Evolutionary conservation across 1,139 yeast genomes (phyloP).

Genomic region (Geotrichum bryndzae): DNA sequence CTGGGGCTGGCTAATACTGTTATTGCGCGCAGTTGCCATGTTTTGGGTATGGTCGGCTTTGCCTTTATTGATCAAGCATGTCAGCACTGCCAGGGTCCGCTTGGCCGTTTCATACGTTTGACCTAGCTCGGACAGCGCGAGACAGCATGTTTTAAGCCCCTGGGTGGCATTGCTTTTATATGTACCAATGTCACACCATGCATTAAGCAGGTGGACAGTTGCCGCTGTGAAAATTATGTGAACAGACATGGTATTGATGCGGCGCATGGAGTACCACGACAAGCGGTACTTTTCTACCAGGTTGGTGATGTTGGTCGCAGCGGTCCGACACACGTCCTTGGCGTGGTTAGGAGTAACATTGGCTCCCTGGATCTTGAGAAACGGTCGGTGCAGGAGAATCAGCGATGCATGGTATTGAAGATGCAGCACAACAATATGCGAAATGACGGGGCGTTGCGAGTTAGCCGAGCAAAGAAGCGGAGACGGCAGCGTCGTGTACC

Average conservation of each 20-base stretch:
- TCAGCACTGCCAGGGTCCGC: slow-evolving; percentile 5
- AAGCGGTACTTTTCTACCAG: slow-evolving; percentile 12
- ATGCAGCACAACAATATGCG: slow-evolving; percentile 23
- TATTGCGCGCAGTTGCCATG: background rate
- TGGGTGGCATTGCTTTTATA: slow-evolving; percentile 12
- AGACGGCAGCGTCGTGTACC: slow-evolving; percentile 23
- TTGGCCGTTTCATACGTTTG: slow-evolving; percentile 5
- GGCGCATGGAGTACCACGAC: slow-evolving; percentile 20
- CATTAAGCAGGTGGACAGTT: slow-evolving; percentile 19
- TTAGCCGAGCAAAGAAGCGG: slow-evolving; percentile 19
- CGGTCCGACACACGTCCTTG: slow-evolving; percentile 16
- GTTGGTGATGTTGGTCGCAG: slow-evolving; percentile 16
- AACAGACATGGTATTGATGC: slow-evolving; percentile 23
- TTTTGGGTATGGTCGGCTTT: background rate
- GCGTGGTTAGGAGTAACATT: slow-evolving; percentile 16
- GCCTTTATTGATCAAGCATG: slow-evolving; percentile 7
- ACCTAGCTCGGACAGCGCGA: slow-evolving; percentile 11
- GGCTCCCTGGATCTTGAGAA: slow-evolving; percentile 15
- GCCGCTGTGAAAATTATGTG: slow-evolving; percentile 26
- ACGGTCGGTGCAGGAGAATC: slow-evolving; percentile 23
- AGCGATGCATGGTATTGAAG: slow-evolving; percentile 22
- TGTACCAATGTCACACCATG: slow-evolving; percentile 14
- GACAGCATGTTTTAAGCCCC: slow-evolving; percentile 15
- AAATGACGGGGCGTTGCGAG: slow-evolving; percentile 17
- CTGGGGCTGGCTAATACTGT: background rate